These are phyloP conservation scores for Tricholoma sp. DNA, from an alignment of 768 basidiomycete species.

Conservation along the genomic window DNA sequence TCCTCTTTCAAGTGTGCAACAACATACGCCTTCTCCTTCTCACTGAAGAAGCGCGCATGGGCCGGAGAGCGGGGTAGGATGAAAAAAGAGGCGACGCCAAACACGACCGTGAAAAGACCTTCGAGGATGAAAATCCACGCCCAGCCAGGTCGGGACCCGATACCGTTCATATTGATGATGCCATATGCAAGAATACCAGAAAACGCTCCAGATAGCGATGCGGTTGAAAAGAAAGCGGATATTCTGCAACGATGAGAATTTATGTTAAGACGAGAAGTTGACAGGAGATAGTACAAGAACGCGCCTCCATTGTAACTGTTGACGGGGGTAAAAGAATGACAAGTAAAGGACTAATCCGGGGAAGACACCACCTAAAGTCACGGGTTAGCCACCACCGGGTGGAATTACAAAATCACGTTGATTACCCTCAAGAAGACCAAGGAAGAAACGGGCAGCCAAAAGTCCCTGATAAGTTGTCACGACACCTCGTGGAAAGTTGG, in stretches of 20 bases:
- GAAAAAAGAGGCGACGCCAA: conserved; percentile 48
- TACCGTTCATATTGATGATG: conserved; percentile 59
- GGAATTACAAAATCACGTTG: background rate
- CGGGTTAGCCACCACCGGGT: background rate
- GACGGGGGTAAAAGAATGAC: conserved; percentile 51
- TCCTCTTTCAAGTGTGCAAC: conserved; percentile 35
- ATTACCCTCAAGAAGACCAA: conserved; percentile 45
- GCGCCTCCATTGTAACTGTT: conserved; percentile 44
- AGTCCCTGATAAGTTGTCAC: conserved; percentile 39
- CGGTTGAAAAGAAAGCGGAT: conserved; percentile 44
- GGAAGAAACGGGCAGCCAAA: conserved; percentile 45
- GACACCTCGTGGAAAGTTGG: conserved; percentile 32
- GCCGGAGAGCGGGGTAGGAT: conserved; percentile 42
- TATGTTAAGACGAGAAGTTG: conserved; percentile 1
- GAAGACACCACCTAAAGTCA: conserved; percentile 43
- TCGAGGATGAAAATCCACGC: conserved; percentile 67
- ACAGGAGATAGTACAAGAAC: conserved; percentile 6
- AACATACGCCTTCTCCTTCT: conserved; percentile 45
- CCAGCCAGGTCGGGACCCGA: conserved; percentile 53
- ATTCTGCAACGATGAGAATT: conserved; percentile 35
- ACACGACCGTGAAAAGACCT: conserved; percentile 57
- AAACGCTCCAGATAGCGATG: conserved; percentile 61
- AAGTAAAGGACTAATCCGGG: conserved; percentile 55
- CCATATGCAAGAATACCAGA: conserved; percentile 65
- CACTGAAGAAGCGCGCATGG: conserved; percentile 44